These are phyloP conservation scores for Fusarium hostae DNA, from an alignment of 2,329 filamentous ascomycete species.

Conservation along the genomic window DNA sequence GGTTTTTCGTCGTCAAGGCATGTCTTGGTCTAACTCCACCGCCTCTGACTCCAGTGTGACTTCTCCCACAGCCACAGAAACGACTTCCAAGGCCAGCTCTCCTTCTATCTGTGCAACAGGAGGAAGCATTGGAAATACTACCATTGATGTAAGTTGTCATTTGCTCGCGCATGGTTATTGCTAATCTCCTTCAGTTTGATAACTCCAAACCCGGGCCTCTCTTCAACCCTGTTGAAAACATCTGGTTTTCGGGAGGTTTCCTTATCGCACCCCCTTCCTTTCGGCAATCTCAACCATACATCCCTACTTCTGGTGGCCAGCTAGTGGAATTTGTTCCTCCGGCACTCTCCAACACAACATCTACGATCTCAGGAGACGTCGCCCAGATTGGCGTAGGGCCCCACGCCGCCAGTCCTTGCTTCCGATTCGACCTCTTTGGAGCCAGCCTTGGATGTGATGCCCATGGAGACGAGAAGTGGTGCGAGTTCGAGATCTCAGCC, in stretches of 20 bases:
- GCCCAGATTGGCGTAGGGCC: conserved; percentile 55
- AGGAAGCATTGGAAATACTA: conserved; percentile 52
- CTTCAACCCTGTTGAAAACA: conserved; percentile 53
- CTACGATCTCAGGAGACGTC: conserved; percentile 47
- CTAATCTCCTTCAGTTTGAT: conserved; percentile 51
- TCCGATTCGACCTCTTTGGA: conserved; percentile 54
- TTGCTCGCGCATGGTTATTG: not conserved
- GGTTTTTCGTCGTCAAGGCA: conserved; percentile 45
- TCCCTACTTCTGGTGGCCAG: conserved; percentile 54
- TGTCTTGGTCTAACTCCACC: conserved; percentile 51
- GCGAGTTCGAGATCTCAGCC: conserved; percentile 56
- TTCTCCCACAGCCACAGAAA: conserved; percentile 1
- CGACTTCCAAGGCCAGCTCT: conserved; percentile 14
- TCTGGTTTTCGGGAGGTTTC: conserved; percentile 58
- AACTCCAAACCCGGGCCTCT: conserved; percentile 50
- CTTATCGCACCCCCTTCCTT: conserved; percentile 51
- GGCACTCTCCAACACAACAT: conserved; percentile 44
- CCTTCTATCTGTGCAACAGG: conserved; percentile 45
- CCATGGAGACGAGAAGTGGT: conserved; percentile 50
- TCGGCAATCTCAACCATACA: conserved; percentile 48
- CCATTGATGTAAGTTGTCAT: conserved; percentile 50
- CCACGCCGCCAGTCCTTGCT: conserved; percentile 51
- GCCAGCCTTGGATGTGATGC: conserved; percentile 54
- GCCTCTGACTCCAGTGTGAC: conserved; percentile 25
- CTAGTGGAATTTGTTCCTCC: conserved; percentile 55